Percentiles rank a stretch among this genome's conserved stretches.
Conservation (phyloP, 2,329 filamentous ascomycete genomes). For the Ophiostoma perfectum region DNA sequence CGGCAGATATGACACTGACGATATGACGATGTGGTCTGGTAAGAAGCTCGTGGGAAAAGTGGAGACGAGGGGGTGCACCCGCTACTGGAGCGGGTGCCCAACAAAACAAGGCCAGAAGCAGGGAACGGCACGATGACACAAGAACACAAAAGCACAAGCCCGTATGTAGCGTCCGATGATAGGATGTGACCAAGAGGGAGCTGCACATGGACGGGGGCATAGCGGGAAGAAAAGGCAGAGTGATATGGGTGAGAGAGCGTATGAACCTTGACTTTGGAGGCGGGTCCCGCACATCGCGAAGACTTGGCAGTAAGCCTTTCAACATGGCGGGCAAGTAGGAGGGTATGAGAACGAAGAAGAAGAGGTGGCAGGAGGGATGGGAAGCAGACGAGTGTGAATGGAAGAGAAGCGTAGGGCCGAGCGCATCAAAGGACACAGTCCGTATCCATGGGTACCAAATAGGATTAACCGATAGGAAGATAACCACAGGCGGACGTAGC, state of each 20-base stretch:
- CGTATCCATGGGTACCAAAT: not conserved
- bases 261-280: constrained; percentile 31
- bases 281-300: constrained; percentile 30
- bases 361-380: not conserved
- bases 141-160: not conserved
- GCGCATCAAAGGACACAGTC: not conserved
- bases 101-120: constrained; percentile 4
- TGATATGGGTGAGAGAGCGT: not conserved
- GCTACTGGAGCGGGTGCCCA: constrained; percentile 6
- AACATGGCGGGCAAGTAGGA: constrained; percentile 26
- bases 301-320: constrained; percentile 29
- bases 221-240: not conserved
- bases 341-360: not conserved
- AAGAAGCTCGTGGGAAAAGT: constrained; percentile 12
- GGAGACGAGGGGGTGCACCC: constrained; percentile 8
- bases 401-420: not conserved
- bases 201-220: not conserved
- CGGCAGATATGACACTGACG: constrained; percentile 28
- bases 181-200: too few relatives aligned
- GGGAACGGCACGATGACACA: constrained; percentile 8
- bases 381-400: not conserved
- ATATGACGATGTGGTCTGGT: constrained; percentile 1
- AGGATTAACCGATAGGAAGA: not conserved
- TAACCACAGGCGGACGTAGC: not conserved
- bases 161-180: too few relatives aligned